A percentile compares a stretch with the other conserved stretches of the same genome.
These are phyloP conservation scores for Metarhizium anisopliae DNA, from an alignment of 2,329 filamentous ascomycete genomes.

Conservation along the genomic window DNA sequence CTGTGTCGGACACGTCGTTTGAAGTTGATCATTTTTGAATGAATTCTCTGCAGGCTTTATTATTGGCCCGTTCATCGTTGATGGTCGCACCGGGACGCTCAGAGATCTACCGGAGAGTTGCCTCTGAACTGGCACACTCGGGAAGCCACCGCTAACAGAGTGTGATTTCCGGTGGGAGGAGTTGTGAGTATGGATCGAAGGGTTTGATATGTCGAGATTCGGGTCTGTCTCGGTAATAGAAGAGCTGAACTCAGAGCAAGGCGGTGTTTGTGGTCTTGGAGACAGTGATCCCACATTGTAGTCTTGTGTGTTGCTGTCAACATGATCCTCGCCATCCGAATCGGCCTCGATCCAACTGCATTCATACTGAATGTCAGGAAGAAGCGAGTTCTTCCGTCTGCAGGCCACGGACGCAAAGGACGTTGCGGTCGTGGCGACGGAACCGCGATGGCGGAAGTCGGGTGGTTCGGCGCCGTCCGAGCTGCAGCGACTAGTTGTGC, in stretches of 20 bases:
- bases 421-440: constrained; percentile 26
- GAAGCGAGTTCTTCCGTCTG: constrained; percentile 13
- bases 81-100: constrained; percentile 10
- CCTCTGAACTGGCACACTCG: constrained; percentile 2
- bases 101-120: constrained; percentile 11
- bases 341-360: constrained; percentile 30
- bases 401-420: constrained; percentile 23
- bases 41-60: not conserved
- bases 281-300: constrained; percentile 12
- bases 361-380: constrained; percentile 12
- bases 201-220: not conserved
- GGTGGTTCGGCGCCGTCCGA: constrained; percentile 23
- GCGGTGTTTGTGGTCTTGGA: constrained; percentile 22
- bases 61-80: not conserved
- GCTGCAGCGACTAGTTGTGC: constrained; percentile 19
- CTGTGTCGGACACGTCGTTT: not conserved
- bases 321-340: constrained; percentile 22
- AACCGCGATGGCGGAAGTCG: constrained; percentile 24
- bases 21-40: not conserved
- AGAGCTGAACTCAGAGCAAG: constrained; percentile 9
- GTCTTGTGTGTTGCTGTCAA: constrained; percentile 5
- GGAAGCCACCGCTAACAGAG: constrained; percentile 12
- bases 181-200: constrained; percentile 2
- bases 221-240: not conserved
- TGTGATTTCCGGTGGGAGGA: constrained; percentile 14